Evolutionary conservation across 768 basidiomycete species (phyloP), one percentile per base, ranked within the genome.

Genomic region (Ramaria sp.): DNA sequence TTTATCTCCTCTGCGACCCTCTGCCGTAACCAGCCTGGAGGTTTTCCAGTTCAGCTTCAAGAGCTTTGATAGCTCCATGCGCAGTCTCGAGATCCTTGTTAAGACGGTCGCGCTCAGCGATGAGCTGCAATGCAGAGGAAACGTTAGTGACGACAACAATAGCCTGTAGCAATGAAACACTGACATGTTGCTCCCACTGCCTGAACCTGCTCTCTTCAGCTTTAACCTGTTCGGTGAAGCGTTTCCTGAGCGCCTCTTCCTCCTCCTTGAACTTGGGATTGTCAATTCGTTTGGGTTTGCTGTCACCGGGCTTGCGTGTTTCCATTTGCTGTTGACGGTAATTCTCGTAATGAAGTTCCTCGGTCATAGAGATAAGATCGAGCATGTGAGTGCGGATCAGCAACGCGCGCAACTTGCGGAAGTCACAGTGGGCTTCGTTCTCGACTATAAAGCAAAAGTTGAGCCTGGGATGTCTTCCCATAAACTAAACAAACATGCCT

Each of bases 241-340:
- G 82, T 77, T 94, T 97, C 65, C 95, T 78, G 58, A 98, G 81
- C 56, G 83, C 78, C 70, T 99, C 96, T 69, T 99, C 95, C 73
- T 99, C 96, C 69, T 98, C 96, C 76, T 94, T 94, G 83, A 95
- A 99, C 71, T 98, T 98, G 62, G 96, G 95, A 70, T 98, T 99
- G 73, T 99, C 94, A 61, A 90, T 77, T 74, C 97, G 97, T 81
- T 91, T 94, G 64, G 94, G 90, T 74, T 97, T 97, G 61, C 93
- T 84, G 69, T 98, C 96, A 61, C 94, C 96, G 61, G 93, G 95
- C 71, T 98, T 98, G 71, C 96, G 86, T 7, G 96, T 97, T 78
- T 99, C 96, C 96, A 99, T 98, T 73, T 98, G 96, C 61, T 90
- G 81, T 63, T 95, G 90, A 57, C 96, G 80, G 77, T 99, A 99